These are phyloP conservation scores for Ophiocordyceps sinensis DNA, from an alignment of 2,329 filamentous ascomycete genomes.

Conservation along the genomic window DNA sequence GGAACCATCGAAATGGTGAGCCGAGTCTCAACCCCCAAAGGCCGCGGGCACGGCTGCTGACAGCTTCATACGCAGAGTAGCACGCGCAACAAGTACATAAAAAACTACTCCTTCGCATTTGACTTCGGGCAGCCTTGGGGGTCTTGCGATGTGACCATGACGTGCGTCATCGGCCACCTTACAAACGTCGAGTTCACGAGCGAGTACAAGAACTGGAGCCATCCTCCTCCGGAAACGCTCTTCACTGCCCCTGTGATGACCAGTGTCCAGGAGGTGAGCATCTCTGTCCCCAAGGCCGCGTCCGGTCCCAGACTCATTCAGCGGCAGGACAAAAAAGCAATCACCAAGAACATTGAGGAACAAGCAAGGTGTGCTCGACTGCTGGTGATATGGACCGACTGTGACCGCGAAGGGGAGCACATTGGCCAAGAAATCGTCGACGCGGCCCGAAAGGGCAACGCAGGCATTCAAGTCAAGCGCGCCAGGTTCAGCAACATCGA, in stretches of 20 bases:
- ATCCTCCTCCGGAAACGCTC: constrained; percentile 62
- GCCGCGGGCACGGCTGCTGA: constrained; percentile 8
- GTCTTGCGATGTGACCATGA: constrained; percentile 78
- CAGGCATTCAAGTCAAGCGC: constrained; percentile 62
- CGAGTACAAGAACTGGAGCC: constrained; percentile 65
- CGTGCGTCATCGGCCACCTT: constrained; percentile 79
- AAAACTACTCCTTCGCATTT: constrained; percentile 89
- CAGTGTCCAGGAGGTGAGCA: constrained; percentile 47
- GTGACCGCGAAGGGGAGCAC: constrained; percentile 92
- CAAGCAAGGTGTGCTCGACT: constrained; percentile 60
- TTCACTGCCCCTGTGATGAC: constrained; percentile 69
- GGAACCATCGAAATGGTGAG: constrained; percentile 56
- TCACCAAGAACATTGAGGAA: constrained; percentile 72
- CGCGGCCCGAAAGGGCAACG: constrained; percentile 62
- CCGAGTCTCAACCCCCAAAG: not conserved
- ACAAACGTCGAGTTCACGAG: constrained; percentile 63
- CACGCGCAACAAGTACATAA: constrained; percentile 64
- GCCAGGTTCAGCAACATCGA: constrained; percentile 96
- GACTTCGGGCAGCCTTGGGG: constrained; percentile 74
- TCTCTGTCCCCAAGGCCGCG: not conserved
- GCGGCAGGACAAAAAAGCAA: constrained; percentile 57
- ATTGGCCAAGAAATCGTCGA: constrained; percentile 85
- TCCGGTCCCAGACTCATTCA: constrained; percentile 3
- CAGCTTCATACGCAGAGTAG: constrained; percentile 34
- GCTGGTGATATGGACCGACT: constrained; percentile 97